These are phyloP conservation scores for Daldinia sp. DNA, from an alignment of 2,329 filamentous ascomycete genomes.

Conservation along the genomic window DNA sequence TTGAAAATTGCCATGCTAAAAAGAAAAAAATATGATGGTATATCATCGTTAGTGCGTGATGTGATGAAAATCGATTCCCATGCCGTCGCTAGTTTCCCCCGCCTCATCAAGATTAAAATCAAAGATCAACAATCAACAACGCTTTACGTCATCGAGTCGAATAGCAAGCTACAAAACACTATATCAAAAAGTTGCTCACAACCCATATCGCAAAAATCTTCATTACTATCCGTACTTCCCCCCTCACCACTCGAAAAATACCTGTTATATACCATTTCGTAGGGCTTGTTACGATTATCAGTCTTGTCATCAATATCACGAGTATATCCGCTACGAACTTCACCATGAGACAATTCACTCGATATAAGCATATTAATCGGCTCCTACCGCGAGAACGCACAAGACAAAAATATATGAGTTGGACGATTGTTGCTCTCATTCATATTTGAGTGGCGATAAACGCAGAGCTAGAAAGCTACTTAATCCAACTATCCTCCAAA, in stretches of 20 bases:
- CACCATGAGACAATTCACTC: not conserved
- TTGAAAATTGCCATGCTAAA: not conserved
- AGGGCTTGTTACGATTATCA: not conserved
- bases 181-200: not conserved
- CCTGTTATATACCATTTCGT: no score
- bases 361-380: no score
- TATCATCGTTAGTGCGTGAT: not conserved
- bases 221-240: not conserved
- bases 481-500: constrained; percentile 35
- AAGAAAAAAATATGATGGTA: not conserved
- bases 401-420: constrained; percentile 14
- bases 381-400: not conserved
- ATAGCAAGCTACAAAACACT: not conserved
- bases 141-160: constrained; percentile 3
- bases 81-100: constrained; percentile 4
- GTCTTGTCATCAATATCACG: not conserved
- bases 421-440: constrained; percentile 36
- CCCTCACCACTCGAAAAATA: not conserved
- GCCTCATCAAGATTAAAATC: not conserved
- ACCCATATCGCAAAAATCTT: not conserved
- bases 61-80: constrained; percentile 5
- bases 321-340: not conserved
- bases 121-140: not conserved
- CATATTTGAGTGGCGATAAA: constrained; percentile 36
- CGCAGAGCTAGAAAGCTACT: constrained; percentile 33